Evolutionary conservation across 139 green algal genomes (phyloP).

Genomic region (Micromonas pusilla): DNA sequence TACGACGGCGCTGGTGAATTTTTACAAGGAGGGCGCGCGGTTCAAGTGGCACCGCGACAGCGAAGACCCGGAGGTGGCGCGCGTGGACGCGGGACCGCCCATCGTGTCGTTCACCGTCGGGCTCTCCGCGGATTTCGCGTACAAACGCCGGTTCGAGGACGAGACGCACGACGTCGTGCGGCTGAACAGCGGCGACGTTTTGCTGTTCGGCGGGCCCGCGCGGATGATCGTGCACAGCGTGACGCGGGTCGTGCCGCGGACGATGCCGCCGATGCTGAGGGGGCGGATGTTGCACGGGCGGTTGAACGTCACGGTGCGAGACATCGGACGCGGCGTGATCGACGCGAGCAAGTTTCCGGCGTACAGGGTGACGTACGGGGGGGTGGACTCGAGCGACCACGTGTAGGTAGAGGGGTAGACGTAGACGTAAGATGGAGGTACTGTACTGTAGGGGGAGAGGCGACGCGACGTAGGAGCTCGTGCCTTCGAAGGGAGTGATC

Average conservation of each 20-base stretch:
- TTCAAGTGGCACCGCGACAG: constrained; percentile 26
- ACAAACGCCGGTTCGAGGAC: constrained; percentile 20
- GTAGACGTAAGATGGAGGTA: no score
- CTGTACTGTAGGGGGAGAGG: no score
- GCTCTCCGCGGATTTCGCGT: constrained; percentile 18
- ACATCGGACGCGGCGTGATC: constrained; percentile 14
- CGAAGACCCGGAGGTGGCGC: constrained; percentile 3
- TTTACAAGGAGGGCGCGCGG: constrained; percentile 20
- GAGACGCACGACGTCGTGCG: background rate
- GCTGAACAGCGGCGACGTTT: constrained; percentile 17
- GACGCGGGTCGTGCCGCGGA: background rate
- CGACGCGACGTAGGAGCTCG: no score
- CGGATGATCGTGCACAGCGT: constrained; percentile 27
- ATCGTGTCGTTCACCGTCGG: constrained; percentile 24
- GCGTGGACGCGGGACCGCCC: background rate
- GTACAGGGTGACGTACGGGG: constrained; percentile 16
- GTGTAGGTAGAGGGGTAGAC: background rate
- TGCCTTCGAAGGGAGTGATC: no score
- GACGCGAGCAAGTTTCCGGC: constrained; percentile 13
- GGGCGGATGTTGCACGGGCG: constrained; percentile 15
- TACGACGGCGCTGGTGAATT: constrained; percentile 18
- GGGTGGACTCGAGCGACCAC: background rate
- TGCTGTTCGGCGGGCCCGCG: constrained; percentile 19
- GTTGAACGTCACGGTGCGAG: constrained; percentile 23
- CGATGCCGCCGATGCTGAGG: constrained; percentile 11